Conservation (phyloP, 805 yeast species). For the Saccharomycopsis schoenii region DNA sequence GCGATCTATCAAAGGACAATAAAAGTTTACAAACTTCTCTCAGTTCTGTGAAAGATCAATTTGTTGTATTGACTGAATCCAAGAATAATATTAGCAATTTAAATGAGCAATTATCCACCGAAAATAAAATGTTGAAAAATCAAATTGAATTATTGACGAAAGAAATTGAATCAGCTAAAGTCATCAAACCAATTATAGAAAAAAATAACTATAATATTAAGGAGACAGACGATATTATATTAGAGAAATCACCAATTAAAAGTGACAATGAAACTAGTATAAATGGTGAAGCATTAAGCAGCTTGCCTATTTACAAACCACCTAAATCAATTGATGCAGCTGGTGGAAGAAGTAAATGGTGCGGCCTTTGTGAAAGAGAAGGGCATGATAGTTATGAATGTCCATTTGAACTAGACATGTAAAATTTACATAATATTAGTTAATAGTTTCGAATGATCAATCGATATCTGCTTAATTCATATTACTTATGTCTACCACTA, state of each 20-base stretch:
- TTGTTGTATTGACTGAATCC: background rate
- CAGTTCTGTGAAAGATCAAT: background rate
- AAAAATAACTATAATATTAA: background rate
- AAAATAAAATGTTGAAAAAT: background rate
- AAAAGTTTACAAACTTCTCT: background rate
- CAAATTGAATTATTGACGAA: background rate
- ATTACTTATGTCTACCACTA: too few relatives aligned
- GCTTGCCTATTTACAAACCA: slow-evolving; percentile 43
- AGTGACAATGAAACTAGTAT: background rate
- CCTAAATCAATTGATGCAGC: slow-evolving; percentile 47
- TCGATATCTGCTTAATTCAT: too few relatives aligned
- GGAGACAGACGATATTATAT: background rate
- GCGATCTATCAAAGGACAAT: background rate
- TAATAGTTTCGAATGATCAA: too few relatives aligned
- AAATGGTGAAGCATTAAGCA: slow-evolving; percentile 18
- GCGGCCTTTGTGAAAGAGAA: slow-evolving; percentile 83
- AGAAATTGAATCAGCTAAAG: background rate
- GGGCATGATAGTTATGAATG: slow-evolving; percentile 88
- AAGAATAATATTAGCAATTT: background rate
- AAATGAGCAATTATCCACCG: background rate
- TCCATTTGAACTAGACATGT: slow-evolving; percentile 47
- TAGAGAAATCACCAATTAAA: background rate
- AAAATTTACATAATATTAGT: background rate
- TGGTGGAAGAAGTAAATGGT: slow-evolving; percentile 72
- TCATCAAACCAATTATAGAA: background rate